Evolutionary conservation across 495 filamentous ascomycete genomes (phyloP).

Genomic region (Penicillium diatomitis): DNA sequence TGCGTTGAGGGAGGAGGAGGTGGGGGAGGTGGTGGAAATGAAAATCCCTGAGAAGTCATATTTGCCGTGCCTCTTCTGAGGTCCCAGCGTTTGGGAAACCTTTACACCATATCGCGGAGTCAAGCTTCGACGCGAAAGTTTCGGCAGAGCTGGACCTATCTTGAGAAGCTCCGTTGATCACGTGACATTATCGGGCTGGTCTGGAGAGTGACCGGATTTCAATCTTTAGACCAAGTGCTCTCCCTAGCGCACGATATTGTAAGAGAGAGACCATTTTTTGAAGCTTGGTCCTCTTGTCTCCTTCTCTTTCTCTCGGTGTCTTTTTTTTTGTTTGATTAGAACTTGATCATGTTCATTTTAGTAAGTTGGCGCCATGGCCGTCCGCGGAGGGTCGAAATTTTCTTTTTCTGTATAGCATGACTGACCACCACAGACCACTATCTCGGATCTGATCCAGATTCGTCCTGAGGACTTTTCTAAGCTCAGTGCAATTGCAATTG

Average conservation of each 20-base stretch:
- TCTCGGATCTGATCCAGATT: slow-evolving; percentile 89
- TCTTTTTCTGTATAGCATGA: slow-evolving; percentile 10
- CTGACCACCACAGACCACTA: slow-evolving; percentile 43
- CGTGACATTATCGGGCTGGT: slow-evolving; percentile 3
- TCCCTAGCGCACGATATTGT: too few relatives aligned
- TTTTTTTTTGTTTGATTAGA: too few relatives aligned
- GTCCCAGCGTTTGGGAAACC: slow-evolving; percentile 6
- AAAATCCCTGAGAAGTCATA: slow-evolving; percentile 42
- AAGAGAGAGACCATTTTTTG: too few relatives aligned
- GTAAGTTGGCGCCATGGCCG: slow-evolving; percentile 22
- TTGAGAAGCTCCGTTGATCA: slow-evolving; percentile 12
- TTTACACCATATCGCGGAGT: slow-evolving; percentile 10
- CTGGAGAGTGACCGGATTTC: background rate
- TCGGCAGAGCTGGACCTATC: slow-evolving; percentile 4
- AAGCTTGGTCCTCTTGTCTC: too few relatives aligned
- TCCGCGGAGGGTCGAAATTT: background rate
- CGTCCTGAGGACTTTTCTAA: slow-evolving; percentile 76
- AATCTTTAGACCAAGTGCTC: background rate
- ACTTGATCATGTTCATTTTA: slow-evolving; percentile 46
- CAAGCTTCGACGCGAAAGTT: slow-evolving; percentile 3
- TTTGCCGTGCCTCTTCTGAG: slow-evolving; percentile 15
- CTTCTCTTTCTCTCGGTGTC: too few relatives aligned
- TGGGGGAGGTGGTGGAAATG: slow-evolving; percentile 44
- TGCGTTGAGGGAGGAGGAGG: slow-evolving; percentile 30
- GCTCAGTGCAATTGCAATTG: slow-evolving; percentile 65